Evolutionary conservation across 306 rosid genomes (phyloP).

Genomic region (Ormosia emarginata): DNA sequence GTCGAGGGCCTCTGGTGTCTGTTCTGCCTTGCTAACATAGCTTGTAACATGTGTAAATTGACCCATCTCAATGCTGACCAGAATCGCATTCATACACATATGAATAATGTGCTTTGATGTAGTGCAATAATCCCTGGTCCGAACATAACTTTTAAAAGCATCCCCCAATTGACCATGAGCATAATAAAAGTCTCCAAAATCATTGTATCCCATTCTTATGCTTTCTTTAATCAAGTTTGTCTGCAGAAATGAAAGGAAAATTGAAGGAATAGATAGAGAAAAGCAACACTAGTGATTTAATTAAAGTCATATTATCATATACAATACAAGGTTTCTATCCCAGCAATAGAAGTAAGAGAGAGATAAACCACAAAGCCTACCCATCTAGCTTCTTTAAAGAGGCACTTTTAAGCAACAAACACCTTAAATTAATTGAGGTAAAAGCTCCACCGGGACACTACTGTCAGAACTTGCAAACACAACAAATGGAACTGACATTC

Average conservation of each 20-base stretch:
- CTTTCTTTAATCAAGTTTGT: conserved; percentile 98
- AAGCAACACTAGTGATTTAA: background rate
- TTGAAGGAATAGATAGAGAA: conserved; percentile 6
- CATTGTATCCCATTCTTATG: conserved; percentile 98
- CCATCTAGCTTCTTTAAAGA: background rate
- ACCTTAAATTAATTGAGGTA: background rate
- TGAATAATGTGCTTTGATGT: conserved; percentile 91
- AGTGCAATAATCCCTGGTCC: conserved; percentile 98
- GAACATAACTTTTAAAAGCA: conserved; percentile 86
- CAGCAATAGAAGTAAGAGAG: background rate
- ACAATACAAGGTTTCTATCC: background rate
- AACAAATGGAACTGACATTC: background rate
- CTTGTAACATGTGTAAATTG: conserved; percentile 91
- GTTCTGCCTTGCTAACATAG: conserved; percentile 92
- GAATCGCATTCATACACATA: conserved; percentile 91
- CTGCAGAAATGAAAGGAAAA: conserved; percentile 45
- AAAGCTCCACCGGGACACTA: background rate
- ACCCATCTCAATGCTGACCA: conserved; percentile 99
- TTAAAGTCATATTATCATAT: background rate
- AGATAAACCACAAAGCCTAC: conserved; percentile 1
- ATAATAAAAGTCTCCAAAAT: conserved; percentile 93
- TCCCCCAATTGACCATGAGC: conserved; percentile 88
- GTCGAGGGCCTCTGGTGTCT: conserved; percentile 66
- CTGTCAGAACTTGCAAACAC: background rate
- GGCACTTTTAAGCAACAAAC: background rate